phyloP scores from a whole-genome alignment of 352 stramenopile species.

The Pythium monospermum region DNA sequence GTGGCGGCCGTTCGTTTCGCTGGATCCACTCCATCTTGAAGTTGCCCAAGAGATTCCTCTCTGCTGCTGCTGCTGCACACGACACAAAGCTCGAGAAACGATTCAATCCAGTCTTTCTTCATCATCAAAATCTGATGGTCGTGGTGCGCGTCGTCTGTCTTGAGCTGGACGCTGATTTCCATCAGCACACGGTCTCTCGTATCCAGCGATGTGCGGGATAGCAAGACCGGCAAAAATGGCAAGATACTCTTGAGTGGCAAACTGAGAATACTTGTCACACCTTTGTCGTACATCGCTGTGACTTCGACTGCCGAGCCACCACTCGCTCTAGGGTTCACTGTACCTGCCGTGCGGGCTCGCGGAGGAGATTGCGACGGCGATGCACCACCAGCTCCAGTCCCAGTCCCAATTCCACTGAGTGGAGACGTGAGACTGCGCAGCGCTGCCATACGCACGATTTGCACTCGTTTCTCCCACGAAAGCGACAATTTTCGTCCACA shows the following conservation, averaged over 20 bases:
- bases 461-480: conserved; percentile 70
- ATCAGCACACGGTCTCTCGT: conserved; percentile 80
- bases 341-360: not conserved
- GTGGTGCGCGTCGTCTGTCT: conserved; percentile 66
- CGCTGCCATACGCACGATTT: conserved; percentile 59
- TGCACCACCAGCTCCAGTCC: too few species aligned
- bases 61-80: conserved; percentile 28
- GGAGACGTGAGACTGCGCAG: conserved; percentile 43
- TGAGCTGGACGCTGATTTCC: conserved; percentile 86
- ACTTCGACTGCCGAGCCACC: not conserved
- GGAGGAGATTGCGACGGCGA: not conserved
- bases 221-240: conserved; percentile 63
- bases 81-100: conserved; percentile 64
- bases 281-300: conserved; percentile 18
- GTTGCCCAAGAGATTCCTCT: not conserved
- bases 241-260: conserved; percentile 64
- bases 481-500: conserved; percentile 58
- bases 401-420: too few species aligned
- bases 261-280: conserved; percentile 35
- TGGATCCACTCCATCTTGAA: conserved; percentile 6
- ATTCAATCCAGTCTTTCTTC: conserved; percentile 71
- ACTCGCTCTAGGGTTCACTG: too few species aligned
- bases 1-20: conserved; percentile 10
- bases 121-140: conserved; percentile 70
- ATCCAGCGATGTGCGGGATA: conserved; percentile 40